phyloP scores from a whole-genome alignment of 208 protist genomes.

The Acanthamoeba pearcei region DNA sequence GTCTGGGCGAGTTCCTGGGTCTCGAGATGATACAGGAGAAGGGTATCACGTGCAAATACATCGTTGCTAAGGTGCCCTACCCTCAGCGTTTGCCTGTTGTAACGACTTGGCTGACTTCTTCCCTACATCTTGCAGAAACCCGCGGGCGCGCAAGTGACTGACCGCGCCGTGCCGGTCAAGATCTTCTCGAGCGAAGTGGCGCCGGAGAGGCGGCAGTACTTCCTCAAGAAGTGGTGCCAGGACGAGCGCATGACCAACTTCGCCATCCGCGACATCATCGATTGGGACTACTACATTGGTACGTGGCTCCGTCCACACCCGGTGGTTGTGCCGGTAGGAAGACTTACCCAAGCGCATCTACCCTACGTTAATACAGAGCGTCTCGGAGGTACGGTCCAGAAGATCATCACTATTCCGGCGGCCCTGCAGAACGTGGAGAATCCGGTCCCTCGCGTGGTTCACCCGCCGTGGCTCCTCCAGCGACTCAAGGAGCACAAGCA shows the following conservation, averaged over 20 bases:
- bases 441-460: conserved; percentile 97
- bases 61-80: conserved; percentile 95
- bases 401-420: conserved; percentile 99
- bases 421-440: conserved; percentile 97
- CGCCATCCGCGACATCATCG: conserved; percentile 96
- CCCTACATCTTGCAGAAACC: conserved; percentile 88
- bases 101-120: neutral
- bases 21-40: conserved; percentile 98
- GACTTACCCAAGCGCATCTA: neutral
- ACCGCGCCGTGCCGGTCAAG: conserved; percentile 97
- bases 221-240: conserved; percentile 96
- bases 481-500: conserved; percentile 87
- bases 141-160: conserved; percentile 95
- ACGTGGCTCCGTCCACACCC: neutral
- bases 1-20: conserved; percentile 99
- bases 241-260: conserved; percentile 85
- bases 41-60: conserved; percentile 97
- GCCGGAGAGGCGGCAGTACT: conserved; percentile 90
- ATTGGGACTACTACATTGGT: conserved; percentile 99
- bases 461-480: conserved; percentile 98
- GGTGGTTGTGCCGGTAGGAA: neutral
- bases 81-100: neutral
- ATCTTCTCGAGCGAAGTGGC: conserved; percentile 97
- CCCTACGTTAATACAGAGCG: conserved; percentile 83
- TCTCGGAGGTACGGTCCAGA: conserved; percentile 97